These are phyloP conservation scores for Discostella stelligeroides DNA, from an alignment of 108 stramenopile genomes.

Conservation along the genomic window DNA sequence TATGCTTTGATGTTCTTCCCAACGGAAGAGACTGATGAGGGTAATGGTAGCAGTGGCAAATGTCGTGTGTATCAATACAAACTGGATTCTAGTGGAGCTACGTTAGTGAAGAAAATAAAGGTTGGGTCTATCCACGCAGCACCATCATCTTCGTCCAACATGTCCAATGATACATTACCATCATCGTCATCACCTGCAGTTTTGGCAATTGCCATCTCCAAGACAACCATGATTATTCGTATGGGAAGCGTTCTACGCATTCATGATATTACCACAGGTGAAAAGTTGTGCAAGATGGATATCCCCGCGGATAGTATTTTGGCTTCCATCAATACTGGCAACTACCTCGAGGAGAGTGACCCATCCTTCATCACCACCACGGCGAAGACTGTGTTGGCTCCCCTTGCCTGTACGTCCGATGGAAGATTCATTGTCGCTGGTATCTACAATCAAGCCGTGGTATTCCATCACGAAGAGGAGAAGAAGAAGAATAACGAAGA, in stretches of 20 bases:
- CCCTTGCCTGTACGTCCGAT: conserved; percentile 5
- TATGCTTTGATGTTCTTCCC: conserved; percentile 21
- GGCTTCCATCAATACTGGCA: not conserved
- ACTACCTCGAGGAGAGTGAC: no score
- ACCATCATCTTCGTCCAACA: not conserved
- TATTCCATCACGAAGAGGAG: not conserved
- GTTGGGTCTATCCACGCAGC: conserved; percentile 22
- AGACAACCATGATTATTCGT: conserved; percentile 16
- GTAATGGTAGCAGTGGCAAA: conserved; percentile 13
- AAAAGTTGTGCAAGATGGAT: conserved; percentile 25
- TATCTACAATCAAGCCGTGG: conserved; percentile 6
- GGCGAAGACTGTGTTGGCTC: not conserved
- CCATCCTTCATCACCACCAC: no score
- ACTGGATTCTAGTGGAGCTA: conserved; percentile 8
- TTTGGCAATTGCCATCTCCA: conserved; percentile 24
- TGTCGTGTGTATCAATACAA: conserved; percentile 43
- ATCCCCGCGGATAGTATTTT: not conserved
- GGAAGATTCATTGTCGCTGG: conserved; percentile 6
- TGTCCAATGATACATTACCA: not conserved
- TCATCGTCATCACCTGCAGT: not conserved
- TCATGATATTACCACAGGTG: conserved; percentile 19
- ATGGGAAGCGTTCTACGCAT: conserved; percentile 21
- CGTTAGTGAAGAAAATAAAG: conserved; percentile 36
- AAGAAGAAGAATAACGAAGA: conserved; percentile 11
- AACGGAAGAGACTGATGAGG: not conserved